Conservation (phyloP, 2,329 filamentous ascomycete species). For the Decorospora gaudefroyi region DNA sequence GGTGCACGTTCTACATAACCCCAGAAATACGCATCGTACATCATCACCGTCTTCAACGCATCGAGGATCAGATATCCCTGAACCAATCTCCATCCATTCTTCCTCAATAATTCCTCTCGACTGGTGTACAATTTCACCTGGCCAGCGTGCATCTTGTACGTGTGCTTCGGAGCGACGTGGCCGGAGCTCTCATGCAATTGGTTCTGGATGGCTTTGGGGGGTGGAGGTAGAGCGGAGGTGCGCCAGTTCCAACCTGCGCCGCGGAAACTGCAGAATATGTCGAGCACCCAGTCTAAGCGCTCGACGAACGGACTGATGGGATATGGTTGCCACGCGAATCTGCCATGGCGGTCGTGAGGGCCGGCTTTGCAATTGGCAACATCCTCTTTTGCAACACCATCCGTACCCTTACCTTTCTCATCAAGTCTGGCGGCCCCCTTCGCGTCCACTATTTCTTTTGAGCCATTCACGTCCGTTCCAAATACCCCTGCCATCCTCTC, state of each 20-base stretch:
- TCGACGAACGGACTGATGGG: constrained; percentile 54
- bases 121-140: constrained; percentile 48
- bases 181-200: constrained; percentile 42
- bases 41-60: constrained; percentile 67
- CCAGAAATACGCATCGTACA: constrained; percentile 79
- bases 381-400: constrained; percentile 4
- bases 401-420: not conserved
- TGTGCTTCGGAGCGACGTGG: constrained; percentile 21
- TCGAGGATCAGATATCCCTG: constrained; percentile 71
- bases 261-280: constrained; percentile 62
- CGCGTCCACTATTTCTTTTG: constrained; percentile 2
- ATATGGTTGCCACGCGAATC: constrained; percentile 60
- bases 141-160: constrained; percentile 31
- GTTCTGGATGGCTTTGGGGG: constrained; percentile 49
- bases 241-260: constrained; percentile 66
- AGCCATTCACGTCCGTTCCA: constrained; percentile 4
- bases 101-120: constrained; percentile 40
- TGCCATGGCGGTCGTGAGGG: constrained; percentile 38
- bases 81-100: constrained; percentile 51
- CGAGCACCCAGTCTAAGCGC: constrained; percentile 62
- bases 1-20: constrained; percentile 52
- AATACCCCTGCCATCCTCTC: constrained; percentile 50
- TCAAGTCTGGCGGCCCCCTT: constrained; percentile 2
- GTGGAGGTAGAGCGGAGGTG: constrained; percentile 53
- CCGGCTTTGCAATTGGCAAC: constrained; percentile 27